phyloP scores from a whole-genome alignment of 2,329 filamentous ascomycete genomes.

The Graphilbum sp. region DNA sequence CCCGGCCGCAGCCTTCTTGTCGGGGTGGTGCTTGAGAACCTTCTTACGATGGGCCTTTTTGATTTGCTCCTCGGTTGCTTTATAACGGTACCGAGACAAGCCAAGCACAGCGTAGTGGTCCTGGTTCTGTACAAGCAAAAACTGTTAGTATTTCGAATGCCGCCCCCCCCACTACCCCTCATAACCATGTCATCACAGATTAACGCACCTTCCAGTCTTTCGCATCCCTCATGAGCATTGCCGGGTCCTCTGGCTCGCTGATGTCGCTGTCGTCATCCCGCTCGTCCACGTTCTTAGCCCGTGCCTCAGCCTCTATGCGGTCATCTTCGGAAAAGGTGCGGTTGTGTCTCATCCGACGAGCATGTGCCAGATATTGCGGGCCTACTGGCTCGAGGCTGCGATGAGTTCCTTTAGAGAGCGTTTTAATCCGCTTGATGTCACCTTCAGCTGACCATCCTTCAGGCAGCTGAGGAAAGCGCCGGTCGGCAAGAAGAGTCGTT shows the following conservation, averaged over 20 bases:
- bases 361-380: slow-evolving; percentile 94
- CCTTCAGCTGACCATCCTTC: slow-evolving; percentile 75
- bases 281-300: slow-evolving; percentile 87
- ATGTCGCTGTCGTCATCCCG: slow-evolving; percentile 77
- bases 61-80: slow-evolving; percentile 94
- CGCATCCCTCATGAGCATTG: slow-evolving; percentile 82
- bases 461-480: slow-evolving; percentile 60
- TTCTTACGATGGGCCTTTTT: slow-evolving; percentile 99
- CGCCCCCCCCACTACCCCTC: neutral
- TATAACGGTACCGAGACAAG: slow-evolving; percentile 79
- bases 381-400: slow-evolving; percentile 91
- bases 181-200: too few relatives aligned
- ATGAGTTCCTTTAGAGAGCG: slow-evolving; percentile 60
- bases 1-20: slow-evolving; percentile 92
- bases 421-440: slow-evolving; percentile 74
- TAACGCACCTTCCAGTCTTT: slow-evolving; percentile 96
- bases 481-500: slow-evolving; percentile 37
- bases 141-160: slow-evolving; percentile 1
- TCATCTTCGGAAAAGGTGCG: slow-evolving; percentile 98
- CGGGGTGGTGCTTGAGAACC: slow-evolving; percentile 95
- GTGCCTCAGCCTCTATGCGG: slow-evolving; percentile 87
- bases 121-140: slow-evolving; percentile 44
- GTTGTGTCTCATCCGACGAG: slow-evolving; percentile 86
- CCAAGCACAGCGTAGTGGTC: slow-evolving; percentile 97
- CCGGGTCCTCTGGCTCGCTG: slow-evolving; percentile 82